Conservation (phyloP, 129 eudicot species). For the Sambucus nigra region DNA sequence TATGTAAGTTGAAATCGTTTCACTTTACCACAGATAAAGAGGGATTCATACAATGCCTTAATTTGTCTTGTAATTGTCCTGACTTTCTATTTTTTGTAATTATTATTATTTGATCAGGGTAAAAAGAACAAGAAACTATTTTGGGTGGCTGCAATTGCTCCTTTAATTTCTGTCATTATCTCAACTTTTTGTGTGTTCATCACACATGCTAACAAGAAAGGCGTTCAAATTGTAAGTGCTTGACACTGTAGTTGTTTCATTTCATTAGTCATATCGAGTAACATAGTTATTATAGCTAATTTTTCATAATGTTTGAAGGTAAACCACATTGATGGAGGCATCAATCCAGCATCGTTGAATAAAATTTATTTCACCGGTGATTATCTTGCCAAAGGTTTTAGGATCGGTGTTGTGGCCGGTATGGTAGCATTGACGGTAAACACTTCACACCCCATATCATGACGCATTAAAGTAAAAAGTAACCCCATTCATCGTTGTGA, state of each 20-base stretch:
- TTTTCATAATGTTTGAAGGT: slow-evolving; percentile 35
- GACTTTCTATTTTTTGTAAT: not conserved
- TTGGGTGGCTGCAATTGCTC: slow-evolving; percentile 79
- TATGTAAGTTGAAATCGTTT: too few relatives aligned
- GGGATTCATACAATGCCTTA: not conserved
- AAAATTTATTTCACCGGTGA: slow-evolving; percentile 39
- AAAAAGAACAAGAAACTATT: slow-evolving; percentile 55
- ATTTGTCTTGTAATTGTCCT: not conserved
- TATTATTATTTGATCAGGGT: slow-evolving; percentile 28
- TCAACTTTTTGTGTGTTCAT: slow-evolving; percentile 59
- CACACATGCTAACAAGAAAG: slow-evolving; percentile 50
- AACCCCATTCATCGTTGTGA: not conserved
- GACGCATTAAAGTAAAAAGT: too few relatives aligned
- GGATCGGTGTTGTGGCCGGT: slow-evolving; percentile 64
- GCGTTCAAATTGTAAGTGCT: slow-evolving; percentile 54
- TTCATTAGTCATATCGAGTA: too few relatives aligned
- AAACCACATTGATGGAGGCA: slow-evolving; percentile 32
- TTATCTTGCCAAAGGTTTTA: slow-evolving; percentile 45
- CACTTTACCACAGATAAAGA: too few relatives aligned
- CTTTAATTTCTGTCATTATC: slow-evolving; percentile 57
- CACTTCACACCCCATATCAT: not conserved
- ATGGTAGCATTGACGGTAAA: slow-evolving; percentile 24
- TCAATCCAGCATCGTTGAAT: slow-evolving; percentile 44
- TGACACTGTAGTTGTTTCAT: not conserved
- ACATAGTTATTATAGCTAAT: too few relatives aligned